Evolutionary conservation across 2,329 filamentous ascomycete species (phyloP), one percentile per base, ranked within the genome.

Genomic region (Nemania serpens): DNA sequence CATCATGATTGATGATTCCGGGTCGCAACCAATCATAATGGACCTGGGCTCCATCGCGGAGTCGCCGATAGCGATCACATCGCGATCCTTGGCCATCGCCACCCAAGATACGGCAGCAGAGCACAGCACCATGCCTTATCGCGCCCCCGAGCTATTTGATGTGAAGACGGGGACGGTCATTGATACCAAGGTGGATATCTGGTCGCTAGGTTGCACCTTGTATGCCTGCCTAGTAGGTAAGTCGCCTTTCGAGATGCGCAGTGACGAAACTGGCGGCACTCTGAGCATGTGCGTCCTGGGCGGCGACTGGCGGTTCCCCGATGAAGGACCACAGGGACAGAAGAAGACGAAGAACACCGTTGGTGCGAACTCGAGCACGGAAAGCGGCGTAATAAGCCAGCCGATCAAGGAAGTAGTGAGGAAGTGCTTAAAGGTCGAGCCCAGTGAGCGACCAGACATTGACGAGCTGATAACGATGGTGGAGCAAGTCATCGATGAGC

Each of bases 51-150:
- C 93, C 59, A 82, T 99, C 58, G 90, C 92, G 42, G 90, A 90
- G 17, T 93, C 91, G 1, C 95, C 95, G 1, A 91, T 92, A 59
- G 86, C 91, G 25, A 94, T 98, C 68, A 96, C 94, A 4, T 95
- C 91, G 17, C 89, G 94, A 63, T 96, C 92, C 2, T 84, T 96
- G 56, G 95, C 95, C 46, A 86, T 99, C 49, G 91, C 93, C 55
- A 91, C 96, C 37, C 95, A 98, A 78, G 95, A 99, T 76, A 91
- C 87, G 42, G 95, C 95, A 20, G 95, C 94, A 56, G 95, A 99
- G 76, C 94, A 98, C 81, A 94, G 89, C 66, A 99, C 95, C 42
- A 98, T 99, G 94, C 93, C 95, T 0, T 99, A 99, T 79, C 92
- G 95, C 61, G 95, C 95, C 1, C 95, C 95, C 0, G 95, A 99